Evolutionary conservation across 345 rosid species (phyloP).

Genomic region (Litchi chinensis): DNA sequence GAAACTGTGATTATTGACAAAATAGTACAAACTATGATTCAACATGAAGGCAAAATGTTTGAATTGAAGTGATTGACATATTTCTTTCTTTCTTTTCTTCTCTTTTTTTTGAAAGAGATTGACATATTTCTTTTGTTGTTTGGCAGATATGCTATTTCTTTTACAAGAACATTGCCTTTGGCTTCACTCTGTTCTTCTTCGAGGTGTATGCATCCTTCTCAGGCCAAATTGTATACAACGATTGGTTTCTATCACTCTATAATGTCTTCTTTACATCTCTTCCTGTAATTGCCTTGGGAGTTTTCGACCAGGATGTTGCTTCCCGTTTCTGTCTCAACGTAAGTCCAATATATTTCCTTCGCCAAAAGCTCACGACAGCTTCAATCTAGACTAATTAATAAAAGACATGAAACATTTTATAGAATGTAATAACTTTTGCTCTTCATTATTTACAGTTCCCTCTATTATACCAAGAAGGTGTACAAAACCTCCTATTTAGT

Average conservation of each 20-base stretch:
- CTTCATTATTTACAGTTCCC: slow-evolving; percentile 66
- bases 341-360: neutral
- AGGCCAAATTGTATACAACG: slow-evolving; percentile 84
- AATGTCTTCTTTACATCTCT: slow-evolving; percentile 97
- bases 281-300: slow-evolving; percentile 93
- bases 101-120: neutral
- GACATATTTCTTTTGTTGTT: slow-evolving; percentile 18
- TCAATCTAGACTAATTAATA: neutral
- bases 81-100: too few relatives aligned
- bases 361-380: neutral
- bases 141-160: slow-evolving; percentile 95
- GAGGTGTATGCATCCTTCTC: slow-evolving; percentile 89
- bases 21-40: neutral
- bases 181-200: slow-evolving; percentile 84
- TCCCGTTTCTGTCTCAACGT: slow-evolving; percentile 73
- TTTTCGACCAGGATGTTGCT: slow-evolving; percentile 92
- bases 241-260: slow-evolving; percentile 83
- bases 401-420: neutral
- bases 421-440: neutral
- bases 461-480: slow-evolving; percentile 93
- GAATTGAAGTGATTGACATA: too few relatives aligned
- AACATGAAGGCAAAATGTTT: neutral
- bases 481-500: slow-evolving; percentile 88
- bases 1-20: too few relatives aligned
- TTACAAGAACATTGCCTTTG: slow-evolving; percentile 95